Evolutionary conservation across 176 grass and related monocot species (phyloP).

Genomic region (Poa annua): DNA sequence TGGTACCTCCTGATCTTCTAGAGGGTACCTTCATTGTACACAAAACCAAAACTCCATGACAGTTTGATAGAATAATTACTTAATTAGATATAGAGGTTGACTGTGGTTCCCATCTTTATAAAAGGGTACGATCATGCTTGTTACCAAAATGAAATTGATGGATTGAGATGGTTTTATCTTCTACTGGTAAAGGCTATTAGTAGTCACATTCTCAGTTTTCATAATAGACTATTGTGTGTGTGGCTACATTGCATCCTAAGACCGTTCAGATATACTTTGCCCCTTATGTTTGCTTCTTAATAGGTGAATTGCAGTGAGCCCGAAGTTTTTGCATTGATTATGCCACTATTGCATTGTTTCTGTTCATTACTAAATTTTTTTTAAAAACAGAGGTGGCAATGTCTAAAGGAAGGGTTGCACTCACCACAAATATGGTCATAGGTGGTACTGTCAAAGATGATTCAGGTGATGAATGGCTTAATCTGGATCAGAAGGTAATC

Average conservation of each 20-base stretch:
- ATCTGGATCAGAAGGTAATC: conserved; percentile 88
- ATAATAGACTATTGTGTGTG: neutral
- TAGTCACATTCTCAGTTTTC: conserved; percentile 4
- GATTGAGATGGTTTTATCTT: neutral
- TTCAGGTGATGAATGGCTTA: conserved; percentile 88
- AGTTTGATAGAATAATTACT: neutral
- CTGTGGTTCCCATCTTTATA: neutral
- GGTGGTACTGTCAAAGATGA: conserved; percentile 89
- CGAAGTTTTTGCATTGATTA: neutral
- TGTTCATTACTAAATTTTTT: conserved; percentile 17
- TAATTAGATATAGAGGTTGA: neutral
- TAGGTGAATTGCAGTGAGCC: neutral
- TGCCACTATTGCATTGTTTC: conserved; percentile 19
- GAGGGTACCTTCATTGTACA: neutral
- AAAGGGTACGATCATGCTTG: neutral
- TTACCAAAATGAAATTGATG: neutral
- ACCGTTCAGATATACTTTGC: neutral
- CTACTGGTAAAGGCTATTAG: conserved; percentile 22
- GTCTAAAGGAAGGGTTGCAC: conserved; percentile 89
- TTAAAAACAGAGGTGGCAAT: conserved; percentile 79
- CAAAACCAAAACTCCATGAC: neutral
- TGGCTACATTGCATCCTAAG: neutral
- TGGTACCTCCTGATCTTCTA: neutral
- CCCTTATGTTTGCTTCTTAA: conserved; percentile 22
- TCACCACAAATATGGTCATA: conserved; percentile 93